A percentile compares a stretch with the other conserved stretches of the same genome.
These are phyloP conservation scores for Coniochaeta prunicola DNA, from an alignment of 2,329 filamentous ascomycete genomes.

Conservation along the genomic window DNA sequence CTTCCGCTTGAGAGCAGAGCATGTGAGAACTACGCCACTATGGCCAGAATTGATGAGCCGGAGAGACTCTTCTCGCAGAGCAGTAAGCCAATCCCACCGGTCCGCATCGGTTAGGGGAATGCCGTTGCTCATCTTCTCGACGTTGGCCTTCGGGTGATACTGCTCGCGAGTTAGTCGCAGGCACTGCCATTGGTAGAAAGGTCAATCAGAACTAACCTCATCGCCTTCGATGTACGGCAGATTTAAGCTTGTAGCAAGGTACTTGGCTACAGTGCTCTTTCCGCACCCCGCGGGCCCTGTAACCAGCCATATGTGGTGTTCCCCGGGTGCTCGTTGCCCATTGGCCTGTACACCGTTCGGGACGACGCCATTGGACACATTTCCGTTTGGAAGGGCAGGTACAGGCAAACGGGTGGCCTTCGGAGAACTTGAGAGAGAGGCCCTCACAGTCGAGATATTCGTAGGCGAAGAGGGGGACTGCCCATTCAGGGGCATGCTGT, in stretches of 20 bases:
- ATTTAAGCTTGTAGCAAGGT: slow-evolving; percentile 53
- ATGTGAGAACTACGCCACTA: slow-evolving; percentile 84
- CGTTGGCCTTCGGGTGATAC: slow-evolving; percentile 73
- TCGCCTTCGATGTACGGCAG: slow-evolving; percentile 73
- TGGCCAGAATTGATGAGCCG: slow-evolving; percentile 47
- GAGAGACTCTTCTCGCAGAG: slow-evolving; percentile 62
- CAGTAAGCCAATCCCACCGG: slow-evolving; percentile 94
- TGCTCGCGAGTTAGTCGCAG: slow-evolving; percentile 21
- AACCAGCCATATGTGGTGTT: slow-evolving; percentile 72
- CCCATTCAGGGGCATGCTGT: slow-evolving; percentile 36
- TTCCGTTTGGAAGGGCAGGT: slow-evolving; percentile 3
- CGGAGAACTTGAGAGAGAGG: slow-evolving; percentile 19
- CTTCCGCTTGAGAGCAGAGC: slow-evolving; percentile 92
- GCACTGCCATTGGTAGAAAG: neutral
- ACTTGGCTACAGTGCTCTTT: slow-evolving; percentile 67
- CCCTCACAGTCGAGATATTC: slow-evolving; percentile 15
- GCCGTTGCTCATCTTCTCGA: slow-evolving; percentile 84
- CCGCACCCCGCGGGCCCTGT: slow-evolving; percentile 74
- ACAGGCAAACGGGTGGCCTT: slow-evolving; percentile 14
- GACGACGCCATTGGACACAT: slow-evolving; percentile 14
- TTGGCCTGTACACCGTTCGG: slow-evolving; percentile 22
- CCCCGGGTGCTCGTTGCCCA: slow-evolving; percentile 19
- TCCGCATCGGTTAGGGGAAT: slow-evolving; percentile 85
- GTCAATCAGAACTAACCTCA: slow-evolving; percentile 46
- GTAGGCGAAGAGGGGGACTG: slow-evolving; percentile 20